These are phyloP conservation scores for Sclerotiophoma versabilis DNA, from an alignment of 2,329 filamentous ascomycete genomes.

Conservation along the genomic window DNA sequence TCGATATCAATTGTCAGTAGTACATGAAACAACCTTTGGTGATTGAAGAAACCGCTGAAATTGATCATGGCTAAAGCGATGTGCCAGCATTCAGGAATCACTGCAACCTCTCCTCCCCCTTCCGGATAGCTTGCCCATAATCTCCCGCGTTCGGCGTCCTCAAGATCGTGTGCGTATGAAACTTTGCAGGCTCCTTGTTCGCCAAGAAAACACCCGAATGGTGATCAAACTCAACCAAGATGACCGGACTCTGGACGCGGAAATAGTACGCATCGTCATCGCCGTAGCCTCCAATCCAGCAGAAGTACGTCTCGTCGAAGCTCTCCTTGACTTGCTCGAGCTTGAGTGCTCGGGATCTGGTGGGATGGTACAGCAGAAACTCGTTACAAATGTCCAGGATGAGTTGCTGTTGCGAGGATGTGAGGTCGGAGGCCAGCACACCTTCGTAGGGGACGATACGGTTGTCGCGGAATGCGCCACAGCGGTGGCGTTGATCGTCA, in stretches of 20 bases:
- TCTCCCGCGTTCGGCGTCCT: conserved; percentile 78
- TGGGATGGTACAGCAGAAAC: conserved; percentile 73
- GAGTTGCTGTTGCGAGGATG: conserved; percentile 58
- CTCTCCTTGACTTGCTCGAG: conserved; percentile 62
- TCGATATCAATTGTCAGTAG: no score
- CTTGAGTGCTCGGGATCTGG: conserved; percentile 60
- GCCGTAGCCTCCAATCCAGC: conserved; percentile 76
- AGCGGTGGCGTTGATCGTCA: conserved; percentile 79
- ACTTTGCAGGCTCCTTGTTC: conserved; percentile 76
- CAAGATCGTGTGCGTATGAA: conserved; percentile 78
- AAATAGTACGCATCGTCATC: conserved; percentile 78
- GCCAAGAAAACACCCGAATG: conserved; percentile 80
- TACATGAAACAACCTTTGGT: no score
- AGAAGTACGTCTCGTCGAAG: conserved; percentile 77
- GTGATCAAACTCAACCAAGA: conserved; percentile 80
- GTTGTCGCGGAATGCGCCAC: conserved; percentile 81
- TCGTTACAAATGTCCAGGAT: conserved; percentile 67
- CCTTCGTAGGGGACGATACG: conserved; percentile 77
- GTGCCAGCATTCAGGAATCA: not conserved
- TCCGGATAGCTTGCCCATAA: conserved; percentile 67
- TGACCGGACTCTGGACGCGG: conserved; percentile 76
- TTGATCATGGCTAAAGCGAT: not conserved
- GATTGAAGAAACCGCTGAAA: no score
- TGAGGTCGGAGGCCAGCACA: conserved; percentile 61
- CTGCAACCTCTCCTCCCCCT: conserved; percentile 23